phyloP scores from a whole-genome alignment of 2,329 filamentous ascomycete species.

The Calonectria ilicicola region DNA sequence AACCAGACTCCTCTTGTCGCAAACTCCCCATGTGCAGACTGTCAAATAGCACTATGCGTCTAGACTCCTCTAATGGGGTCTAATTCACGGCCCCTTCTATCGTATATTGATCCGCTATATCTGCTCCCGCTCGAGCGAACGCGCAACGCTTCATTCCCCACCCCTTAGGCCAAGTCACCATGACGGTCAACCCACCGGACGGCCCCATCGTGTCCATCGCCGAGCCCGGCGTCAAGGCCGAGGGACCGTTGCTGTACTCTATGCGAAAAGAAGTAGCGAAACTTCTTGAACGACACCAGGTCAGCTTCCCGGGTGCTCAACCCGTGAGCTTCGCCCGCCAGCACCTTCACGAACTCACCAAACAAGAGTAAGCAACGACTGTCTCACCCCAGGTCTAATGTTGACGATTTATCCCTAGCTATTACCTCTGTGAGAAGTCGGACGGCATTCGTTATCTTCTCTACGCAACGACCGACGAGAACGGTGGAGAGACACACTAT shows the following conservation, averaged over 20 bases:
- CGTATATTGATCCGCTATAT: not conserved
- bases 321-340: conserved; percentile 89
- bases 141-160: not conserved
- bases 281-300: conserved; percentile 77
- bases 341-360: conserved; percentile 85
- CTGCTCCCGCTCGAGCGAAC: conserved; percentile 3
- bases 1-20: conserved; percentile 18
- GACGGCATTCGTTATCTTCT: conserved; percentile 97
- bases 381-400: not conserved
- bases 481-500: conserved; percentile 79
- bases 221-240: conserved; percentile 74
- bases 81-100: not conserved
- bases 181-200: conserved; percentile 44
- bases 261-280: conserved; percentile 81
- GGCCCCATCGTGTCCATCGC: conserved; percentile 63
- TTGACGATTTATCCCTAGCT: conserved; percentile 60
- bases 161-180: conserved; percentile 25
- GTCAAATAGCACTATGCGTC: conserved; percentile 13
- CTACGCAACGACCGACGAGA: conserved; percentile 80
- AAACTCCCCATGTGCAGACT: conserved; percentile 13
- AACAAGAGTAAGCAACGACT: conserved; percentile 72
- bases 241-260: conserved; percentile 66
- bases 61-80: conserved; percentile 1
- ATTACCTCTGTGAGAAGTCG: conserved; percentile 98
- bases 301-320: conserved; percentile 88